Base-by-base conservation (phyloP, 805 yeast species). In the Vanderwaltozyma polyspora region DNA sequence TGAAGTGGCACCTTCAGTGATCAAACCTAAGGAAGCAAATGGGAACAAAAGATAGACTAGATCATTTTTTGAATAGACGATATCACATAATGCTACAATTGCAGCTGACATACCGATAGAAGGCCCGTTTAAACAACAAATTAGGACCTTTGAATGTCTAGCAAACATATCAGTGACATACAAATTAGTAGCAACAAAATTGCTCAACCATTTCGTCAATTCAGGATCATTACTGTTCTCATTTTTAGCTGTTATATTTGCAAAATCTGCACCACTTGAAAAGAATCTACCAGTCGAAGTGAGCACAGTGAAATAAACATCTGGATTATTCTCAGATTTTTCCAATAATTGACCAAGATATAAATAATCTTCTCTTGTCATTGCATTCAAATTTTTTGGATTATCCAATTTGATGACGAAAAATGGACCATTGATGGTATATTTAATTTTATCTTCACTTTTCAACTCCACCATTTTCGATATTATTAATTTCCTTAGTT, bases 241-340 rank as follows among this genome's bases (percentile, higher is more conserved):
- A 18, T 32, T 32, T 5, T 31, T 22, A 11, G 37, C 25, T 19
- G 36, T 46, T 30, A 48, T 53, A 9, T 46, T 49, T 32, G 62
- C 66, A 33, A 81, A 71, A 51, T 84, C 77, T 15, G 94, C 95
- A 18, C 95, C 95, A 6, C 94, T 80, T 18, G 85, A 75, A 55
- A 84, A 85, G 53, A 70, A 80, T 37, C 78, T 65, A 0, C 94
- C 94, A 0, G 79, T 64, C 23, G 85, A 67, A 49, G 74, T 76
- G 32, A 85, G 57, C 32, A 81, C 60, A 2, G 95, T 85, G 17
- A 74, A 67, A 6, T 68, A 49, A 0, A 89, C 76, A 15, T 65
- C 62, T 17, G 73, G 72, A 37, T 81, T 77, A 5, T 60, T 52
- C 38, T 81, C 77, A 0, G 94, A 86, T 39, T 64, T 51, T 42